Percentiles rank a stretch among this genome's conserved stretches.
phyloP scores from a whole-genome alignment of 768 basidiomycete species.

The Kwoniella heveanensis region DNA sequence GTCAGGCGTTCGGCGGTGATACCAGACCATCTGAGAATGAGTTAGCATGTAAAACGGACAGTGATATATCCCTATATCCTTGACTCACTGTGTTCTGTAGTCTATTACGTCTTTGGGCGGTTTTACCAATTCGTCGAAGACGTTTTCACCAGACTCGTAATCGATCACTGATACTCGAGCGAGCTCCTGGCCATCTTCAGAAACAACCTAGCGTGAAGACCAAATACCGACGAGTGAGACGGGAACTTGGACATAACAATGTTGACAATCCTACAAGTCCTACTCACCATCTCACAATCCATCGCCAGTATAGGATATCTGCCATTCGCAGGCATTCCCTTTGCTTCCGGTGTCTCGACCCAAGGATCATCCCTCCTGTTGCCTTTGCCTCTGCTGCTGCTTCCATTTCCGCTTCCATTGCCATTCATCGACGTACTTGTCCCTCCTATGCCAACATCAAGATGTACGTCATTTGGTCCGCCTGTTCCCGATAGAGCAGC shows the following conservation, averaged over 20 bases:
- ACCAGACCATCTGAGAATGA: slow-evolving; percentile 75
- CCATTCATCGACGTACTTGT: slow-evolving; percentile 21
- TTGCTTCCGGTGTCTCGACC: slow-evolving; percentile 73
- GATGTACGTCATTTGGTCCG: slow-evolving; percentile 14
- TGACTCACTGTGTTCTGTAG: slow-evolving; percentile 80
- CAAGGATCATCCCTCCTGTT: slow-evolving; percentile 63
- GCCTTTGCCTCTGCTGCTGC: slow-evolving; percentile 13
- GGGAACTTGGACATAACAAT: not conserved
- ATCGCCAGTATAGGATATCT: slow-evolving; percentile 68
- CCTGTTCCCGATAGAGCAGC: slow-evolving; percentile 8
- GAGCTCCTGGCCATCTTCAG: slow-evolving; percentile 85
- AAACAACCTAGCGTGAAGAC: slow-evolving; percentile 68
- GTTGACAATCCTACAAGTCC: not conserved
- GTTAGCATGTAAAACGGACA: slow-evolving; percentile 1
- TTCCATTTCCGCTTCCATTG: slow-evolving; percentile 7
- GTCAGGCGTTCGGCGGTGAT: slow-evolving; percentile 76
- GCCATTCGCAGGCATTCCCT: slow-evolving; percentile 33
- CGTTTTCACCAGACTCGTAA: slow-evolving; percentile 67
- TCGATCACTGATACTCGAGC: slow-evolving; percentile 84
- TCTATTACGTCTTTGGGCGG: slow-evolving; percentile 81
- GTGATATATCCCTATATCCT: not conserved
- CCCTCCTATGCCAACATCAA: slow-evolving; percentile 21
- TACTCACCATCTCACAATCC: slow-evolving; percentile 92
- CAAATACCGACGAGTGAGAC: not conserved
- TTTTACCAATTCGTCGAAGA: slow-evolving; percentile 89